Conservation (phyloP, 2,329 filamentous ascomycete genomes). For the Stagonosporopsis rhizophila region DNA sequence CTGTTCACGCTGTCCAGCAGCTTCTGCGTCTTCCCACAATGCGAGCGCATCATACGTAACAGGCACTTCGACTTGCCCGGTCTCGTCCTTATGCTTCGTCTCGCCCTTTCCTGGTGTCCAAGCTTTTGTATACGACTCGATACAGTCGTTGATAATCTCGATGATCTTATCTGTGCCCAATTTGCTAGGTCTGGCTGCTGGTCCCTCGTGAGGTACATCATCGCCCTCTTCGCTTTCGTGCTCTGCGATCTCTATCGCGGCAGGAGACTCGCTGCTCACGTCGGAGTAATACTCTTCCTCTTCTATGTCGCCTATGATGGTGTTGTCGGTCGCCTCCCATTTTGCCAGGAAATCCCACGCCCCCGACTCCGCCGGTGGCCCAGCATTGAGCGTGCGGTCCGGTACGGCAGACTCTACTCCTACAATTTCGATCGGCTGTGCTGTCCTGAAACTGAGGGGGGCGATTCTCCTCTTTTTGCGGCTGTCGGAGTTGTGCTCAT, state of each 20-base stretch:
- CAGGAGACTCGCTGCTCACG: constrained; percentile 7
- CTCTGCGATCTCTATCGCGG: constrained; percentile 2
- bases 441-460: neutral
- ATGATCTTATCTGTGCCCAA: constrained; percentile 24
- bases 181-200: constrained; percentile 2
- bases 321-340: constrained; percentile 1
- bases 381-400: neutral
- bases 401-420: neutral
- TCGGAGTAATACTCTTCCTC: constrained; percentile 21
- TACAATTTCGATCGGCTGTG: neutral
- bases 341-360: constrained; percentile 6
- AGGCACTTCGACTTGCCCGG: constrained; percentile 6
- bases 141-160: constrained; percentile 39
- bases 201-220: neutral
- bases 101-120: constrained; percentile 33
- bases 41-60: constrained; percentile 21
- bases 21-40: constrained; percentile 34
- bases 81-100: neutral
- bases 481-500: neutral
- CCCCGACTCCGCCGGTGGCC: neutral
- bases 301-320: constrained; percentile 9
- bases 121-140: constrained; percentile 23
- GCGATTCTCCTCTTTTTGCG: constrained; percentile 10
- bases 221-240: neutral
- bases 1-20: constrained; percentile 15